These are phyloP conservation scores for Kodamaea restingae DNA, from an alignment of 805 yeast species.

Conservation along the genomic window DNA sequence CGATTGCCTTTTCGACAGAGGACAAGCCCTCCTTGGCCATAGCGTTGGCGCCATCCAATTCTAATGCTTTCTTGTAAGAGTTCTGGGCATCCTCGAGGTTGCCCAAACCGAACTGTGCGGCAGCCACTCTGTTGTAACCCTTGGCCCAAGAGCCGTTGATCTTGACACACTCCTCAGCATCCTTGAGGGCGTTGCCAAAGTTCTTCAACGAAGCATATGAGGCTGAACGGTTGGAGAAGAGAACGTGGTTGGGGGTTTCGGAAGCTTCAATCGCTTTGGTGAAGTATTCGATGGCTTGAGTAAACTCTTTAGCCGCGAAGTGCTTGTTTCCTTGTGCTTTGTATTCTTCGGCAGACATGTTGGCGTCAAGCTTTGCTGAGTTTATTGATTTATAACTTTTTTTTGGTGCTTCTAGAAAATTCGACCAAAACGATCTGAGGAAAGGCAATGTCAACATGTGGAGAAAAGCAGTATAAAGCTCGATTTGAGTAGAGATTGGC, in stretches of 20 bases:
- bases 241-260: slow-evolving; percentile 80
- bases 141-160: slow-evolving; percentile 90
- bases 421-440: slow-evolving; percentile 3
- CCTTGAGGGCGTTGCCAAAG: slow-evolving; percentile 70
- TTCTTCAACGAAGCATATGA: slow-evolving; percentile 76
- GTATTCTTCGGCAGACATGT: slow-evolving; percentile 65
- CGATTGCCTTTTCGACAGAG: slow-evolving; percentile 61
- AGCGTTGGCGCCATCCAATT: slow-evolving; percentile 73
- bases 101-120: slow-evolving; percentile 87
- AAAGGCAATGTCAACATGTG: background rate
- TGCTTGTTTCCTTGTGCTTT: slow-evolving; percentile 94
- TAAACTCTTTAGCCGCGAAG: slow-evolving; percentile 81
- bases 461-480: no score
- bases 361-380: slow-evolving; percentile 4
- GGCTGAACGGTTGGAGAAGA: slow-evolving; percentile 92
- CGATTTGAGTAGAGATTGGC: no score
- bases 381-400: slow-evolving; percentile 2
- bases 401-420: slow-evolving; percentile 8
- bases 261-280: slow-evolving; percentile 85
- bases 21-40: slow-evolving; percentile 83
- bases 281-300: slow-evolving; percentile 74
- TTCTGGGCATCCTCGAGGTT: slow-evolving; percentile 69
- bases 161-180: slow-evolving; percentile 79
- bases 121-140: slow-evolving; percentile 90
- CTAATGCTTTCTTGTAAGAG: slow-evolving; percentile 73